phyloP scores from a whole-genome alignment of 768 basidiomycete species.

The Chiua virens region DNA sequence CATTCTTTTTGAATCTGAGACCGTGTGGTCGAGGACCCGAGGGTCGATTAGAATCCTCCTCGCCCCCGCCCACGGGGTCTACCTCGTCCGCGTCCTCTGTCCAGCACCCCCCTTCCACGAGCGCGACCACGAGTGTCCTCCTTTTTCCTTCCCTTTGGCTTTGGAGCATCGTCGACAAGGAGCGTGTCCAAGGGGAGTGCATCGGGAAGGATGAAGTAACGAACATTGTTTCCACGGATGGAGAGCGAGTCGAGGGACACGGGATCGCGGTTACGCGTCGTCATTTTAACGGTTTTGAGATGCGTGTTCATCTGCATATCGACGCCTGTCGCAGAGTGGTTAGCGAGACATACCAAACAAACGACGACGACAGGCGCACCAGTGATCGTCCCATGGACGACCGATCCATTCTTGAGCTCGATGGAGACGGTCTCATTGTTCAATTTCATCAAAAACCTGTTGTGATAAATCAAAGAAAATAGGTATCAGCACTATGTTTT shows the following conservation, averaged over 20 bases:
- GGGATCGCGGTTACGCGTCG: constrained; percentile 87
- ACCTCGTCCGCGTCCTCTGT: constrained; percentile 54
- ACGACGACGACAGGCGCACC: constrained; percentile 49
- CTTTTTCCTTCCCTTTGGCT: constrained; percentile 92
- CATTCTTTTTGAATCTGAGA: background rate
- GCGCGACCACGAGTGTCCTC: constrained; percentile 70
- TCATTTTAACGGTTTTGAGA: constrained; percentile 96
- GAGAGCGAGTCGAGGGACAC: constrained; percentile 85
- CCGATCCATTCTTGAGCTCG: constrained; percentile 96
- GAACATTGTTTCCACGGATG: constrained; percentile 95
- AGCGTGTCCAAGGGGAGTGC: constrained; percentile 95
- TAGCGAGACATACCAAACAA: background rate
- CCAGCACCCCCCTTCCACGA: constrained; percentile 50
- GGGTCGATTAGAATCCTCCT: constrained; percentile 38
- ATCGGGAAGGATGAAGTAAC: constrained; percentile 97
- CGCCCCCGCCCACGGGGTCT: constrained; percentile 52
- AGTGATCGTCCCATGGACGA: constrained; percentile 95
- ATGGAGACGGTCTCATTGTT: constrained; percentile 99
- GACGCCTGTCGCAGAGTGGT: constrained; percentile 60
- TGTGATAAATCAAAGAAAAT: constrained; percentile 17
- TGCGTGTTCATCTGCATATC: constrained; percentile 99
- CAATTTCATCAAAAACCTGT: constrained; percentile 98
- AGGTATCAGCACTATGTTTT: constrained; percentile 17
- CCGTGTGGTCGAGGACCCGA: background rate
- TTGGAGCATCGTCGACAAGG: constrained; percentile 95